Evolutionary conservation across 176 grass and related monocot genomes (phyloP).

Genomic region (Elaeis guineensis): DNA sequence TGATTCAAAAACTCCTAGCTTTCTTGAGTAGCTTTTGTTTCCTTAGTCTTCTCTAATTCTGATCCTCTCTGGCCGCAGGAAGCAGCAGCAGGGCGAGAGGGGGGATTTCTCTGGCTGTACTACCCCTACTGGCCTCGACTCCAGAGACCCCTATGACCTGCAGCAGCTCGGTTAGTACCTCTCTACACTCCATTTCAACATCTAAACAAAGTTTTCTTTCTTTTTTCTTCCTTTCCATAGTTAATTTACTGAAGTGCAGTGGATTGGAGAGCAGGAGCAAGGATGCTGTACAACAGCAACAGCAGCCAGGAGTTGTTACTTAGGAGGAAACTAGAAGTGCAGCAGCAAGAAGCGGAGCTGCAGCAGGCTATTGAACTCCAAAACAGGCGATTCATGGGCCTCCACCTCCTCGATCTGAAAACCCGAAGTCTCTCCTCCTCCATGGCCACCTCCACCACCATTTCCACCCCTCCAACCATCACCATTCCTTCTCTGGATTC

Average conservation of each 20-base stretch:
- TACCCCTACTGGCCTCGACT: slow-evolving; percentile 43
- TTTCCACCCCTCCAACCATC: slow-evolving; percentile 14
- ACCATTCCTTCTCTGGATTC: slow-evolving; percentile 3
- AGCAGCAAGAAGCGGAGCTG: slow-evolving; percentile 43
- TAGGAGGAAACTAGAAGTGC: slow-evolving; percentile 66
- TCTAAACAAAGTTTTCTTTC: no score
- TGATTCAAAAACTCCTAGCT: slow-evolving; percentile 1
- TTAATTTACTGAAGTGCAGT: background rate
- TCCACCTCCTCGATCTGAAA: slow-evolving; percentile 31
- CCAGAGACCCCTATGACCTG: slow-evolving; percentile 64
- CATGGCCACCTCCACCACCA: slow-evolving; percentile 2
- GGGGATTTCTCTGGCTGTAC: slow-evolving; percentile 63
- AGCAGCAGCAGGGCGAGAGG: slow-evolving; percentile 42
- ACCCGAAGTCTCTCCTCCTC: background rate
- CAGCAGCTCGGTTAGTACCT: slow-evolving; percentile 54
- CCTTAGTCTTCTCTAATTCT: background rate
- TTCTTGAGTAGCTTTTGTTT: background rate
- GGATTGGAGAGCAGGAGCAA: slow-evolving; percentile 35
- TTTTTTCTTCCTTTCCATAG: background rate
- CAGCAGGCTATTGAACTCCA: slow-evolving; percentile 17
- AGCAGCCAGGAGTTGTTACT: slow-evolving; percentile 42
- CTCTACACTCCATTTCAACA: no score
- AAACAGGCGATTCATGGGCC: slow-evolving; percentile 8
- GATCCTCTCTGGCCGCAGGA: slow-evolving; percentile 33
- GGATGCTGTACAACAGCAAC: slow-evolving; percentile 65